Conservation (phyloP, 108 stramenopile species). For the Cyclostephanos tholiformis region DNA sequence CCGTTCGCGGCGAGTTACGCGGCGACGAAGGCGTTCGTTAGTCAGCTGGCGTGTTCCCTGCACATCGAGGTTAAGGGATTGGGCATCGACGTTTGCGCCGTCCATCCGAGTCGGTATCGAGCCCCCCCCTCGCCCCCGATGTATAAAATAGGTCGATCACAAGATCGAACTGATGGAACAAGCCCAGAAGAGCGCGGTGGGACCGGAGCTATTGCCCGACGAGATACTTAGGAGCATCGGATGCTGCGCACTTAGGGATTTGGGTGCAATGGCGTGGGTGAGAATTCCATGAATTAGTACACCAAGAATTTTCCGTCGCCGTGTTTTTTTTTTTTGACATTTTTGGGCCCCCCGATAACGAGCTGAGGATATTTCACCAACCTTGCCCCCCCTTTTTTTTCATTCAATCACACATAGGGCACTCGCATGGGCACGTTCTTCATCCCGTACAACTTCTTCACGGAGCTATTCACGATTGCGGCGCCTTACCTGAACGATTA, state of each 20-base stretch:
- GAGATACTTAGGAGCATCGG: constrained; percentile 94
- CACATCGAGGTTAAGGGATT: constrained; percentile 86
- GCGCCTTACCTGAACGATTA: constrained; percentile 92
- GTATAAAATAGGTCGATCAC: constrained; percentile 89
- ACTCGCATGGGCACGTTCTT: constrained; percentile 92
- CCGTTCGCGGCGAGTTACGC: constrained; percentile 99
- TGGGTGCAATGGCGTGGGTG: constrained; percentile 64
- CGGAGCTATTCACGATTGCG: constrained; percentile 81
- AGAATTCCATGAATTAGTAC: not conserved
- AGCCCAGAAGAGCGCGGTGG: constrained; percentile 89
- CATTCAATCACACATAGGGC: constrained; percentile 47
- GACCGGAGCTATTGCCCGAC: constrained; percentile 86
- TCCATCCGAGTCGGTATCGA: constrained; percentile 96
- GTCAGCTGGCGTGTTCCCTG: constrained; percentile 86
- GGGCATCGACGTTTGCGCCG: constrained; percentile 97
- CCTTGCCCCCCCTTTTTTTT: not conserved
- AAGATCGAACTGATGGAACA: constrained; percentile 92
- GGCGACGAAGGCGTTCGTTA: constrained; percentile 98
- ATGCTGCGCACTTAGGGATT: constrained; percentile 82
- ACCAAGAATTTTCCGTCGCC: not conserved
- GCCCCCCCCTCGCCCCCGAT: no score
- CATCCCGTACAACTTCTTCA: constrained; percentile 92
- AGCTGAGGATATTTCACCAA: not conserved
- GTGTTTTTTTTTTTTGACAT: not conserved
- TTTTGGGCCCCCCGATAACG: not conserved